Base-by-base conservation (phyloP, 2,329 filamentous ascomycete species). In the Aspergillus neotritici region DNA sequence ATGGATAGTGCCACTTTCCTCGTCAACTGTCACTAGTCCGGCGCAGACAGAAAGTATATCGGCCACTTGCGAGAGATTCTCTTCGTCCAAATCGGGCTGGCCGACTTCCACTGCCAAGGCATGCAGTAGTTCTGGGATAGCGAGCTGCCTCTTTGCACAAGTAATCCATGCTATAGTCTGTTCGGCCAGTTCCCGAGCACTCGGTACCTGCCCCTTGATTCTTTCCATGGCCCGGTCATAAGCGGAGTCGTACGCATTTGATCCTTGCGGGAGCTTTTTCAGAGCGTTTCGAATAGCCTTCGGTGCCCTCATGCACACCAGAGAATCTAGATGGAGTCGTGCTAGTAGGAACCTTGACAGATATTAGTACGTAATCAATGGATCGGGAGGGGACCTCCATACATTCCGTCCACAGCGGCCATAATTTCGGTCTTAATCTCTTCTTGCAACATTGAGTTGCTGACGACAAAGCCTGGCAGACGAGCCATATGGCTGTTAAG, bases 1-100 rank as follows among this genome's bases (percentile, higher is more conserved):
- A 3, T 68, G 61, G 9, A 75, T 55, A 17, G 66, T 55, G 13
- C 56, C 37, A 37, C 59, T 73, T 34, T 67, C 49, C 34, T 65
- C 44, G 30, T 75, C 68, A 3, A 71, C 31, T 0, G 61, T 66
- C 3, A 45, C 33, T 13, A 30, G 16, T 21, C 17, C 17, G 17
- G 17, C 17, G 17, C 17, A 21, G 17, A 21, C 17, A 21, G 17
- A 21, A 15, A 37, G 34, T 37, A 12, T 37, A 28, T 37, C 17
- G 34, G 29, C 17, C 16, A 25, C 34, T 21, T 12, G 15, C 16
- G 12, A 37, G 12, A n/a, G 17, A 12, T 37, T 37, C 14, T 37
- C 14, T 15, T 11, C 17, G 17, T 21, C 17, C 5, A 21, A 21
- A 21, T 21, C 17, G 17, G 17, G 17, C 7, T 21, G 17, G 17